These are phyloP conservation scores for Inga leiocalycina DNA, from an alignment of 306 rosid species.

Conservation along the genomic window DNA sequence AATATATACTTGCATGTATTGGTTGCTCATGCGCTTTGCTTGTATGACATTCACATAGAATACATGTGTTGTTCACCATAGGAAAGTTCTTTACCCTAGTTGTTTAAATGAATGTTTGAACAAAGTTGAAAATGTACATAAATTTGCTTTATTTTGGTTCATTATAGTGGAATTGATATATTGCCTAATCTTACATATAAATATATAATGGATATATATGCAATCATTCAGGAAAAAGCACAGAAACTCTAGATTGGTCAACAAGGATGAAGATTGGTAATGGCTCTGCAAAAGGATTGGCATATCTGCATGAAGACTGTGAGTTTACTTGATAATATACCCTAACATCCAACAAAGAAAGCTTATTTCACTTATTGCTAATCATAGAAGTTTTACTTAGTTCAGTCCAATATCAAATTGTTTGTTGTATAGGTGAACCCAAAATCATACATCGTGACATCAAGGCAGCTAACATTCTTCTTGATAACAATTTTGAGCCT, in stretches of 20 bases:
- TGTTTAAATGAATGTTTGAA: not conserved
- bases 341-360: not conserved
- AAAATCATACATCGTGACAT: slow-evolving; percentile 68
- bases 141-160: not conserved
- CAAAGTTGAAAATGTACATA: not conserved
- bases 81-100: too few relatives aligned
- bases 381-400: not conserved
- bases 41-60: not conserved
- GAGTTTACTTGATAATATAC: not conserved
- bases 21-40: not conserved
- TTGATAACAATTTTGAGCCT: slow-evolving; percentile 54
- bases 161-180: not conserved
- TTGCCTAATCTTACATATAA: not conserved
- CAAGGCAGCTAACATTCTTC: slow-evolving; percentile 69
- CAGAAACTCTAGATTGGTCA: slow-evolving; percentile 31
- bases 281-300: slow-evolving; percentile 46
- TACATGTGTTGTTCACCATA: too few relatives aligned
- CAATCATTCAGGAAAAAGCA: slow-evolving; percentile 20
- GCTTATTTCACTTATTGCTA: not conserved
- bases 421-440: slow-evolving; percentile 50
- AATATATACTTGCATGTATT: not conserved
- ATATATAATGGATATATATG: too few relatives aligned
- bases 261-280: slow-evolving; percentile 45
- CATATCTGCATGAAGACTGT: slow-evolving; percentile 46
- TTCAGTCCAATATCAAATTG: not conserved